Conservation (phyloP, 257 asterid genomes). For the Cinchona pubescens region DNA sequence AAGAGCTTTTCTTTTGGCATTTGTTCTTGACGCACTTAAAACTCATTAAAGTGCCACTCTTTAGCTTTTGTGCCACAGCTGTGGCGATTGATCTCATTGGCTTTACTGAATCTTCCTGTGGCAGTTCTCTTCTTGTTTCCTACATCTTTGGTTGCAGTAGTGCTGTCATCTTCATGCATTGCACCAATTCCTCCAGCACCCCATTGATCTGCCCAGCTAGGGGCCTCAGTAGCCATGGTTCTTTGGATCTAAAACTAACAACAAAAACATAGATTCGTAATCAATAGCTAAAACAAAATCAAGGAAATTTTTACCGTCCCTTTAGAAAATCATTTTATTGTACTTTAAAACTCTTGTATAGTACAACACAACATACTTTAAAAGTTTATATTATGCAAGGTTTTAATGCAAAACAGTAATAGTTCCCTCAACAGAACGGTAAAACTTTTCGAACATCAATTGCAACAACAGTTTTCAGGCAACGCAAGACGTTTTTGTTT, state of each 20-base stretch:
- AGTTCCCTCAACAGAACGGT: no score
- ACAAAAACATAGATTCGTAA: neutral
- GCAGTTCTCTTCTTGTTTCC: constrained; percentile 37
- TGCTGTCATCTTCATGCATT: constrained; percentile 40
- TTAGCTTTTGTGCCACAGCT: constrained; percentile 62
- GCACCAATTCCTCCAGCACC: constrained; percentile 89
- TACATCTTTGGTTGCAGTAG: constrained; percentile 34
- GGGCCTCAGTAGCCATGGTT: constrained; percentile 59
- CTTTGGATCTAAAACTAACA: constrained; percentile 10
- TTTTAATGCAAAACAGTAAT: no score
- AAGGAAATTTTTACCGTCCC: no score
- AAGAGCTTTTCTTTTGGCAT: constrained; percentile 58
- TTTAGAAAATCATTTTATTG: no score
- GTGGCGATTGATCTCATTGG: constrained; percentile 55
- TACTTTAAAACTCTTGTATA: no score
- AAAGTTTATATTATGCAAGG: no score
- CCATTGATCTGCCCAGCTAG: constrained; percentile 99
- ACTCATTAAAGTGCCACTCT: constrained; percentile 53
- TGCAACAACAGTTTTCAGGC: neutral
- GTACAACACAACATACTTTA: no score
- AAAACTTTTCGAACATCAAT: no score
- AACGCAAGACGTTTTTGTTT: neutral
- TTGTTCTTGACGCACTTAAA: constrained; percentile 74
- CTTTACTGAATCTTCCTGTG: constrained; percentile 60
- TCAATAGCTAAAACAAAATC: no score